Conservation (phyloP, 225 moss, liverwort and hornwort species). For the Pseudoscleropodium purum region DNA sequence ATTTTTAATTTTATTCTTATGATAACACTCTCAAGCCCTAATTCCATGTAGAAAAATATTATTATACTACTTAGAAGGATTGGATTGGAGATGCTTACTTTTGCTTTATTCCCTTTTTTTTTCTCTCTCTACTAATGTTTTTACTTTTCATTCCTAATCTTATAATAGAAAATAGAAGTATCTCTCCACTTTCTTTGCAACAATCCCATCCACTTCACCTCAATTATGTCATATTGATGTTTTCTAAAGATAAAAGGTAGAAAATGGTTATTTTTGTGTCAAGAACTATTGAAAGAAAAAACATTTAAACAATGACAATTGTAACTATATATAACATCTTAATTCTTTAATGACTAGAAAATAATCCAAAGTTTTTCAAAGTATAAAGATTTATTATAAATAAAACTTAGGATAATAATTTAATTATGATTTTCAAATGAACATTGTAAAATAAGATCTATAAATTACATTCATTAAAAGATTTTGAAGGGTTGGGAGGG, state of each 20-base stretch:
- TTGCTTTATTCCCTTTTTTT: no score
- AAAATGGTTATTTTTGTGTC: no score
- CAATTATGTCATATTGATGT: background rate
- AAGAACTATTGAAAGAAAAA: no score
- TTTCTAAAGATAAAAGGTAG: no score
- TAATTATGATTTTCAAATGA: background rate
- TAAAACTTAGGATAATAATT: background rate
- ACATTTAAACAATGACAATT: background rate
- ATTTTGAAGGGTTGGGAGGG: no score
- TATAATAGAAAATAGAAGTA: no score
- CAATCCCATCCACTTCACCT: background rate
- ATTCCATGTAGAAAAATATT: rapidly evolving
- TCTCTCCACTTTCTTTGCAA: rapidly evolving
- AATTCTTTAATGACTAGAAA: background rate
- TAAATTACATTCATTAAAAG: background rate
- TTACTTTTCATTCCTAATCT: no score
- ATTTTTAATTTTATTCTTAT: background rate
- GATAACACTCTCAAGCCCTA: background rate
- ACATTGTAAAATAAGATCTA: background rate
- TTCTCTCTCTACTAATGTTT: no score
- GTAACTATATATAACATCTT: background rate
- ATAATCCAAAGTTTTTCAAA: rapidly evolving
- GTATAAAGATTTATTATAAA: background rate
- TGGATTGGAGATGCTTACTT: background rate
- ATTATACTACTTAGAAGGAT: background rate